Evolutionary conservation across 495 filamentous ascomycete genomes (phyloP), one percentile per base, ranked within the genome.

Genomic region (Talaromyces adpressus): DNA sequence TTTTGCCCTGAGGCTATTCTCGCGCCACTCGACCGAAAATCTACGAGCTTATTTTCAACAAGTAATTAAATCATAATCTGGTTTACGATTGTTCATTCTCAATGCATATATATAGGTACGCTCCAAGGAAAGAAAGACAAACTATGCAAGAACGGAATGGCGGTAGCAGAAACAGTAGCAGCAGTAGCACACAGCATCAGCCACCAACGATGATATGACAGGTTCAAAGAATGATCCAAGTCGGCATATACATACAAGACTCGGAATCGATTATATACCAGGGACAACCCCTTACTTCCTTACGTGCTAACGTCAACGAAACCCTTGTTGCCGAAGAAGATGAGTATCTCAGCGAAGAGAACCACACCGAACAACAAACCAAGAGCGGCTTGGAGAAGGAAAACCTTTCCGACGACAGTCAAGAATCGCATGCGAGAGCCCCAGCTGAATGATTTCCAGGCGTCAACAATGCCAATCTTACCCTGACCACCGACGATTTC

Each of bases 401-500:
- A 61, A 52, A 87, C 78, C 84, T 93, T 93, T 69, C 73, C 74
- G 54, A 89, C 84, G 11, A 92, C 79, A 78, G 86, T 87, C 65
- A 86, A 71, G 63, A 92, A 81, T 20, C 91, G 80, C 25, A 84
- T 73, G 66, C 88, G 85, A 59, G 87, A 85, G 61, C 81, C 74
- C 67, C 84, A 80, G 67, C 86, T 81, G 69, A 95, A 89, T 27
- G 82, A 88, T 56, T 74, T 80, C 85, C 90, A 88, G 0, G 90
- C 91, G 66, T 91, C 88, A 30, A 82, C 70, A 70, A 93, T 81
- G 52, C 84, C 83, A 61, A 89, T 79, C 65, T 79, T 82, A 67
- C 89, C 88, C 70, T 81, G 84, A 60, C 90, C 91, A 63, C 85
- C 88, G 6, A 91, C 75, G 52, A 89, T 81, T 22, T 81, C 83